Conservation (phyloP, 805 yeast genomes). For the Kuraishia cidri region DNA sequence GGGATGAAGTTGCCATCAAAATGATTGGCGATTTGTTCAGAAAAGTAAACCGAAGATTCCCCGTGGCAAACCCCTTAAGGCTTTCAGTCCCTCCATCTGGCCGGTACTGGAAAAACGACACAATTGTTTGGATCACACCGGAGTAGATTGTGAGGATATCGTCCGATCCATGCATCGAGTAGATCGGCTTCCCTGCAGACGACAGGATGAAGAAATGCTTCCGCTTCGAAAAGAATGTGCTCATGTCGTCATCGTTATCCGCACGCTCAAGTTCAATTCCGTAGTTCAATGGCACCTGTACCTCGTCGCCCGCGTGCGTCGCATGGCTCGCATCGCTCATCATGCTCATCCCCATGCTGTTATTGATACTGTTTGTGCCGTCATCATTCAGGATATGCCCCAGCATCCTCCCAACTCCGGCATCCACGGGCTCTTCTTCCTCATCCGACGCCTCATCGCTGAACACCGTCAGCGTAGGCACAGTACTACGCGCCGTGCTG, state of each 20-base stretch:
- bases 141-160: conserved; percentile 59
- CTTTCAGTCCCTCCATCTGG: conserved; percentile 19
- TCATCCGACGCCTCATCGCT: conserved; percentile 12
- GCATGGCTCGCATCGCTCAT: too few relatives aligned
- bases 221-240: conserved; percentile 20
- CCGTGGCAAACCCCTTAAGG: conserved; percentile 45
- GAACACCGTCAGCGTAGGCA: conserved; percentile 12
- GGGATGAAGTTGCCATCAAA: conserved; percentile 57
- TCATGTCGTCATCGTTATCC: conserved; percentile 6
- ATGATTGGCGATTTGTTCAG: conserved; percentile 61
- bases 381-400: conserved; percentile 5
- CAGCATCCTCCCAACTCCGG: conserved; percentile 5
- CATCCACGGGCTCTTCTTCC: conserved; percentile 9
- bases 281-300: neutral
- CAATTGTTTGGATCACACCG: conserved; percentile 75
- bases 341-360: neutral
- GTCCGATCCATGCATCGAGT: conserved; percentile 68
- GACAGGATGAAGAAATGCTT: conserved; percentile 79
- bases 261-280: neutral
- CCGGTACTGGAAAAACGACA: conserved; percentile 58
- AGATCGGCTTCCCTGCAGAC: conserved; percentile 84
- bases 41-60: conserved; percentile 45
- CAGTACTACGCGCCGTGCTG: conserved; percentile 1
- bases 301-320: neutral
- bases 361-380: conserved; percentile 1